Conservation (phyloP, 2,329 filamentous ascomycete genomes). For the Colletotrichum sp. region DNA sequence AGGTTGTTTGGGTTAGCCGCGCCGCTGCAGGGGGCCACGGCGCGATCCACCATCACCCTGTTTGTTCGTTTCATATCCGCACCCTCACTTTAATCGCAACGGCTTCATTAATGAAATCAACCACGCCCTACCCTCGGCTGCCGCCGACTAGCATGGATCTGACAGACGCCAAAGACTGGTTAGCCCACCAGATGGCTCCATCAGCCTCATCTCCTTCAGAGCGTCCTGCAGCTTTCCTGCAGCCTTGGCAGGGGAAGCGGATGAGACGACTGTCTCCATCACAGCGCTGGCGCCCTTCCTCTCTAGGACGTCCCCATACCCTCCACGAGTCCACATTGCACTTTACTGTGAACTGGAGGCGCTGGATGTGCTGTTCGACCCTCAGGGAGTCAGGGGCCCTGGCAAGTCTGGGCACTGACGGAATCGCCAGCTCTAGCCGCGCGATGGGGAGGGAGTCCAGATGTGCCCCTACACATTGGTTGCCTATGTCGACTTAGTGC, state of each 20-base stretch:
- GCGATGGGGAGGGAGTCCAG: neutral
- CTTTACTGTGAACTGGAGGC: neutral
- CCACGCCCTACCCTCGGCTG: conserved; percentile 5
- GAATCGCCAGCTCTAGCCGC: conserved; percentile 21
- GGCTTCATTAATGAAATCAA: conserved; percentile 10
- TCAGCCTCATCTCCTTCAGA: conserved; percentile 11
- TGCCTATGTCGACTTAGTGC: neutral
- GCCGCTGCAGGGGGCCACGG: conserved; percentile 5
- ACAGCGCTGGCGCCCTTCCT: neutral
- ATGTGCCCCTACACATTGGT: conserved; percentile 6
- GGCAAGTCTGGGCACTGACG: neutral
- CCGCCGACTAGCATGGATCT: conserved; percentile 10
- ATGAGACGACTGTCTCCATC: conserved; percentile 16
- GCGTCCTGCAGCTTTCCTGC: conserved; percentile 1
- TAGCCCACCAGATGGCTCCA: neutral
- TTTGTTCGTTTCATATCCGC: conserved; percentile 11
- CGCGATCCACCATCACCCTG: conserved; percentile 10
- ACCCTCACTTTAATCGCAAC: conserved; percentile 17
- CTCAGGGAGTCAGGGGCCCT: neutral
- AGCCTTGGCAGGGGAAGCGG: conserved; percentile 14
- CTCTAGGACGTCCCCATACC: neutral
- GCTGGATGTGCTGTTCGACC: neutral
- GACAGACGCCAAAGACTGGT: neutral
- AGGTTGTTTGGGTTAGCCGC: conserved; percentile 19
- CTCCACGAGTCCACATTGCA: neutral